These are phyloP conservation scores for Exophiala viscosa DNA, from an alignment of 2,329 filamentous ascomycete genomes.

Conservation along the genomic window DNA sequence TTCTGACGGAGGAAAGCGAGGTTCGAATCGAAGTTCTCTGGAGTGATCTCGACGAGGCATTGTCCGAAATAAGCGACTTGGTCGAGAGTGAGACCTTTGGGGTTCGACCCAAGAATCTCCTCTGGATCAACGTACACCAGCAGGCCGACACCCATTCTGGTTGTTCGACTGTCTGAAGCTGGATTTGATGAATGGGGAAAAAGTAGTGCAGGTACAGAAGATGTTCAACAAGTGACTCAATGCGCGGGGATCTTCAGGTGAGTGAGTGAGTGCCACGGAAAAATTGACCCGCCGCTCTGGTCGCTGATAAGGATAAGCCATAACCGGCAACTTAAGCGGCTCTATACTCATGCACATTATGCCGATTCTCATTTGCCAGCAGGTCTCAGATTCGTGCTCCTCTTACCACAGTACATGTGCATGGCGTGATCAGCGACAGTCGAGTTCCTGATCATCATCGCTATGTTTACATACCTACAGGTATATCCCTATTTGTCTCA, in stretches of 20 bases:
- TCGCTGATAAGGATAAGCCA: no score
- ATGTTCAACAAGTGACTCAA: background rate
- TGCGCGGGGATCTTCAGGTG: background rate
- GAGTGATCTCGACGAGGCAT: conserved; percentile 53
- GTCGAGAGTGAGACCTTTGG: conserved; percentile 50
- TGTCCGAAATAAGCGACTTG: conserved; percentile 58
- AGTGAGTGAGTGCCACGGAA: no score
- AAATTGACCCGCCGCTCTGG: no score
- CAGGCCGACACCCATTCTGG: conserved; percentile 22
- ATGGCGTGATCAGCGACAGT: no score
- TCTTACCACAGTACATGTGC: no score
- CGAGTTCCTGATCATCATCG: no score
- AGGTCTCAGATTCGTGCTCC: no score
- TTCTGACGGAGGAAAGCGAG: conserved; percentile 55
- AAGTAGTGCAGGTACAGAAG: background rate
- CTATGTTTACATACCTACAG: no score
- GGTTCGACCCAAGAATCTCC: conserved; percentile 17
- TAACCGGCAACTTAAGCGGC: no score
- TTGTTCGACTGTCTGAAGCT: background rate
- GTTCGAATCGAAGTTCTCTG: conserved; percentile 45
- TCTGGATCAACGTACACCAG: conserved; percentile 22
- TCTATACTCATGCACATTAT: no score
- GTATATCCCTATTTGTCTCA: no score
- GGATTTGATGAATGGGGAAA: background rate
- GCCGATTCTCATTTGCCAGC: no score